These are phyloP conservation scores for Tuber microsphaerosporum DNA, from an alignment of 495 filamentous ascomycete genomes.

Conservation along the genomic window DNA sequence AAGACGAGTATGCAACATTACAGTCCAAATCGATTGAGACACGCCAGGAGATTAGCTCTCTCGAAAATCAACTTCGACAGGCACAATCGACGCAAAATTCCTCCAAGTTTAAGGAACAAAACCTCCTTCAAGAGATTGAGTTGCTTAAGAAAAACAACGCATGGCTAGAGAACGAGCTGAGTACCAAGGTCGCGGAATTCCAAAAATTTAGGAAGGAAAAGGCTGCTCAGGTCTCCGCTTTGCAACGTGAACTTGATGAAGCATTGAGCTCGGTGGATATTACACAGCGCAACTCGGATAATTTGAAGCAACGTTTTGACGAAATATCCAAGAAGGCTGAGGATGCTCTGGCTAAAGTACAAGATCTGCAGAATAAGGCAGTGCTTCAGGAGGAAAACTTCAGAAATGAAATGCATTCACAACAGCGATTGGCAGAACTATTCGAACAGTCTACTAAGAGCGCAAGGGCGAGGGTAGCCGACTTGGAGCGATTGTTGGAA, in stretches of 20 bases:
- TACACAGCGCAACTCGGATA: slow-evolving; percentile 68
- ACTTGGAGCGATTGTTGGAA: slow-evolving; percentile 69
- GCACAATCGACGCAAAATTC: slow-evolving; percentile 68
- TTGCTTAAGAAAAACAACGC: slow-evolving; percentile 79
- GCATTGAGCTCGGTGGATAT: slow-evolving; percentile 65
- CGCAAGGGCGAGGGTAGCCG: slow-evolving; percentile 69
- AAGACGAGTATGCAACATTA: slow-evolving; percentile 74
- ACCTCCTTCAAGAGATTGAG: slow-evolving; percentile 79
- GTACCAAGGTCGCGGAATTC: slow-evolving; percentile 75
- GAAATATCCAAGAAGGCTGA: slow-evolving; percentile 81
- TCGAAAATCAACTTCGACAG: slow-evolving; percentile 74
- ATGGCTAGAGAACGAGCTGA: slow-evolving; percentile 82
- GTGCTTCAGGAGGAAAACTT: slow-evolving; percentile 72
- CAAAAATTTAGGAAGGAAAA: slow-evolving; percentile 94
- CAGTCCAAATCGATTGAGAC: slow-evolving; percentile 82
- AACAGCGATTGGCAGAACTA: slow-evolving; percentile 71
- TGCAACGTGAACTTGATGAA: slow-evolving; percentile 85
- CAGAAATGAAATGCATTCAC: slow-evolving; percentile 70
- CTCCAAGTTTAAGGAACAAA: slow-evolving; percentile 80
- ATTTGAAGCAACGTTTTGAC: slow-evolving; percentile 68
- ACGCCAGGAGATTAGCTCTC: slow-evolving; percentile 65
- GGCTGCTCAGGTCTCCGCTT: slow-evolving; percentile 70
- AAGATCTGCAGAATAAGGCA: slow-evolving; percentile 74
- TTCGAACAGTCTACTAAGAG: slow-evolving; percentile 76
- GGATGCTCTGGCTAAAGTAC: slow-evolving; percentile 68